Percentiles rank a stretch among this genome's conserved stretches.
These are phyloP conservation scores for Protomyces lactucae-debilis DNA, from an alignment of 1,139 yeast species.

Conservation along the genomic window DNA sequence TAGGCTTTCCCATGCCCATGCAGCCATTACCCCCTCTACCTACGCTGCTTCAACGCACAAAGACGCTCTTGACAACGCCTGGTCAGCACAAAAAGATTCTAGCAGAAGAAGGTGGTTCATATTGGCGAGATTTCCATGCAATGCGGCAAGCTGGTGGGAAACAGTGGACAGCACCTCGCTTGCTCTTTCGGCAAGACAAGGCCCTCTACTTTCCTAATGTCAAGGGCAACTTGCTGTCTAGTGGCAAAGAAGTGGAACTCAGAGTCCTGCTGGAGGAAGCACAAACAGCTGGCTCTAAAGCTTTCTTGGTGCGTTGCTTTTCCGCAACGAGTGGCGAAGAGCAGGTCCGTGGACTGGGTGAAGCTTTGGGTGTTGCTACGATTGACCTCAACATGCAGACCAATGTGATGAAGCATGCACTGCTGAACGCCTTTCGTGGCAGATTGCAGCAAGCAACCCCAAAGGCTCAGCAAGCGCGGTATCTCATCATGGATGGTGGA, in stretches of 20 bases:
- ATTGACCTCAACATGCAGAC: constrained; percentile 73
- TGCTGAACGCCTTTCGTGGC: constrained; percentile 48
- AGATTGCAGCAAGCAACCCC: constrained; percentile 47
- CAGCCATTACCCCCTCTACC: constrained; percentile 4
- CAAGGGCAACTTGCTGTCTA: constrained; percentile 51
- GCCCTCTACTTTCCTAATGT: constrained; percentile 84
- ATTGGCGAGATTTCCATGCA: constrained; percentile 30
- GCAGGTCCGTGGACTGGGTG: constrained; percentile 18
- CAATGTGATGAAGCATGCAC: constrained; percentile 58
- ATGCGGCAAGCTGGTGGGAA: constrained; percentile 28
- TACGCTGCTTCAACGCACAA: constrained; percentile 12
- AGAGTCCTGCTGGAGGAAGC: constrained; percentile 31
- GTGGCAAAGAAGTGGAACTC: not conserved
- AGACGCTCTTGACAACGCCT: constrained; percentile 13
- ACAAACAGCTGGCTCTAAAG: constrained; percentile 47
- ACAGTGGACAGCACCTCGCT: constrained; percentile 28
- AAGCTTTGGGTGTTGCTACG: constrained; percentile 38
- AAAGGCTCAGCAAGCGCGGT: constrained; percentile 51
- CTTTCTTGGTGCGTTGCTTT: constrained; percentile 49
- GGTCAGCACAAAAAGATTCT: constrained; percentile 18
- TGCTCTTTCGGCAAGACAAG: constrained; percentile 38
- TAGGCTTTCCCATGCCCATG: constrained; percentile 16
- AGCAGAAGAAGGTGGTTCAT: constrained; percentile 25
- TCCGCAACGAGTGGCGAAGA: constrained; percentile 26
- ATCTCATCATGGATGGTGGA: constrained; percentile 55